Evolutionary conservation across 805 yeast species (phyloP).

Genomic region (Hanseniaspora valbyensis): DNA sequence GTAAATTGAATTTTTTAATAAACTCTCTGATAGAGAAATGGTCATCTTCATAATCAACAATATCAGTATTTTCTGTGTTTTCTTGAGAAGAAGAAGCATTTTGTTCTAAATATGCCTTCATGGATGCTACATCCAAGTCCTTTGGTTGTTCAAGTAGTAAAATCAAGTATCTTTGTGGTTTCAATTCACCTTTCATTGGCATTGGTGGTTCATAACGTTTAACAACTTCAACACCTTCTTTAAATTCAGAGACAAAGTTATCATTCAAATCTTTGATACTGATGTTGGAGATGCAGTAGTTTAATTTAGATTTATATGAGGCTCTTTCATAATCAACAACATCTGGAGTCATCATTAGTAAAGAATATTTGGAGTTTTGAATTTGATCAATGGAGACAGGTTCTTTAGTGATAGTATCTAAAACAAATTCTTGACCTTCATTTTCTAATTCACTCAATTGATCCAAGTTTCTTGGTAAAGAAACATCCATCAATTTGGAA

Average conservation of each 20-base stretch:
- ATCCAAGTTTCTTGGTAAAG: slow-evolving; percentile 4
- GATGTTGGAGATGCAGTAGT: slow-evolving; percentile 67
- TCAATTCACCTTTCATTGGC: slow-evolving; percentile 28
- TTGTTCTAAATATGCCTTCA: slow-evolving; percentile 16
- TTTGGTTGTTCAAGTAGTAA: slow-evolving; percentile 78
- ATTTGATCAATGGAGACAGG: background rate
- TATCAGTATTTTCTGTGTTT: no score
- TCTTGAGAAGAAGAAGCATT: background rate
- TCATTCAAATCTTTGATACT: slow-evolving; percentile 43
- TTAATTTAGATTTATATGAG: slow-evolving; percentile 57
- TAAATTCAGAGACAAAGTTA: slow-evolving; percentile 40
- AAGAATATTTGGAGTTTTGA: slow-evolving; percentile 51
- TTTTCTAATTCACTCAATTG: background rate
- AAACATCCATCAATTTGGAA: slow-evolving; percentile 2
- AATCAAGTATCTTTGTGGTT: slow-evolving; percentile 62
- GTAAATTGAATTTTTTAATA: slow-evolving; percentile 42
- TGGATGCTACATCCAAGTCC: background rate
- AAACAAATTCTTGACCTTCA: background rate
- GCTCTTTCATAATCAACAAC: slow-evolving; percentile 65
- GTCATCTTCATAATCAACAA: slow-evolving; percentile 36
- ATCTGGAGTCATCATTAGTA: slow-evolving; percentile 83
- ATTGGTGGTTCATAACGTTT: slow-evolving; percentile 16
- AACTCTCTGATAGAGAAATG: slow-evolving; percentile 65
- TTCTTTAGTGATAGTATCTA: slow-evolving; percentile 26
- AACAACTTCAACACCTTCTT: slow-evolving; percentile 23